phyloP scores from a whole-genome alignment of 208 protist species.

The Phytomonas sp. region DNA sequence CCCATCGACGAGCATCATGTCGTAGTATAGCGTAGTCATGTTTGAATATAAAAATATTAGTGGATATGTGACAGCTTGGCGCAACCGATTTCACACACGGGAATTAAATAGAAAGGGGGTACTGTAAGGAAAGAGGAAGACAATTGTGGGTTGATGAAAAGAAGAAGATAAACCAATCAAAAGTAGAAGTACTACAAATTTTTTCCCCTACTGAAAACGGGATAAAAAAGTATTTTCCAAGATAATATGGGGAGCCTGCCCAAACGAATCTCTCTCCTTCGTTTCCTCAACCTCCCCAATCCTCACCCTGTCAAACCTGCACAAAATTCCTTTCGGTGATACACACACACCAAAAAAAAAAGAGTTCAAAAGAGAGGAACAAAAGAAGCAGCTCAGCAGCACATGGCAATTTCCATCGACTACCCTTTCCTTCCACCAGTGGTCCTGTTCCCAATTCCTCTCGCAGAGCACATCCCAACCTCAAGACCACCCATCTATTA shows the following conservation, averaged over 20 bases:
- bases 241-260: background rate
- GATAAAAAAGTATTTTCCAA: background rate
- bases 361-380: too few species aligned
- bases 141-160: background rate
- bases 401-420: too few species aligned
- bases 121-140: background rate
- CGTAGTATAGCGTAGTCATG: background rate
- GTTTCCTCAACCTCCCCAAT: background rate
- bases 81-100: background rate
- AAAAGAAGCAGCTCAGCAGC: too few species aligned
- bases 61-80: background rate
- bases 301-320: background rate
- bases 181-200: background rate
- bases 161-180: background rate
- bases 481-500: too few species aligned
- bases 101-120: background rate
- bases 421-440: too few species aligned
- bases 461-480: too few species aligned
- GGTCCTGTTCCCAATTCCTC: too few species aligned
- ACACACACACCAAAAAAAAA: too few species aligned
- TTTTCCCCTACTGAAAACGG: background rate
- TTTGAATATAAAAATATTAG: background rate
- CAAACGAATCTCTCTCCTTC: background rate
- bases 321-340: background rate
- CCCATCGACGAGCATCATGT: background rate